Base-by-base conservation (phyloP, 495 filamentous ascomycete genomes). In the Venustampulla echinocandica region DNA sequence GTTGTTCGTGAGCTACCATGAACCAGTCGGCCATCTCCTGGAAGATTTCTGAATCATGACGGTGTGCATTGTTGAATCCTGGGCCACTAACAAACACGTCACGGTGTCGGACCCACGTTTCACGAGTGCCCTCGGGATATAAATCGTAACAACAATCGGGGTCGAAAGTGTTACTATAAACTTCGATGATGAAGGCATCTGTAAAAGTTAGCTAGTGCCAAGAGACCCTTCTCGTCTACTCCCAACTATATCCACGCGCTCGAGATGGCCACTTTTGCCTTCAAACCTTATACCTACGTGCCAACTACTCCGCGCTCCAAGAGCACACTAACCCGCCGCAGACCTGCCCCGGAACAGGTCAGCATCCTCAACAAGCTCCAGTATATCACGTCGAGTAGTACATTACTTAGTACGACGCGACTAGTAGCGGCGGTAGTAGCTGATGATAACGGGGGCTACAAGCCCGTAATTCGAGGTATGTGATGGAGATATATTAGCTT, bases 241-340 rank as follows among this genome's bases (percentile, higher is more conserved):
- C 17, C 35, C 21, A 44, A 44, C 23, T 18, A 46, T 45, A 37
- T 44, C 42, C 21, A 44, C 40, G 32, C 34, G 23, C 48, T 45
- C 19, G 27, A 51, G 24, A 51, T 51, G 21, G 48, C 48, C 40
- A 51, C 42, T 27, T 51, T 51, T 19, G 48, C 21, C 40, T 36
- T 37, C 19, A 45, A 45, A 44, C 42, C 33, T 3, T 51, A 45
- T 45, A 51, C 41, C 20, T 51, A 51, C 45, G 17, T 51, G 15
- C 48, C 33, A 51, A 51, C 42, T 44, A n/a, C 48, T 51, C 48
- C 42, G 41, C 48, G 48, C 27, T 39, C 23, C 25, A 51, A 51
- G 40, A 51, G 17, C 10, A 19, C 19, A 51, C 38, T 22, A 40
- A 32, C 20, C 24, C 48, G 41, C 48, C 35, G 23, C 14, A 44